A percentile compares a stretch with the other conserved stretches of the same genome.
These are phyloP conservation scores for Ceratobasidium sp. DNA, from an alignment of 1,284 basidiomycete genomes.

Conservation along the genomic window DNA sequence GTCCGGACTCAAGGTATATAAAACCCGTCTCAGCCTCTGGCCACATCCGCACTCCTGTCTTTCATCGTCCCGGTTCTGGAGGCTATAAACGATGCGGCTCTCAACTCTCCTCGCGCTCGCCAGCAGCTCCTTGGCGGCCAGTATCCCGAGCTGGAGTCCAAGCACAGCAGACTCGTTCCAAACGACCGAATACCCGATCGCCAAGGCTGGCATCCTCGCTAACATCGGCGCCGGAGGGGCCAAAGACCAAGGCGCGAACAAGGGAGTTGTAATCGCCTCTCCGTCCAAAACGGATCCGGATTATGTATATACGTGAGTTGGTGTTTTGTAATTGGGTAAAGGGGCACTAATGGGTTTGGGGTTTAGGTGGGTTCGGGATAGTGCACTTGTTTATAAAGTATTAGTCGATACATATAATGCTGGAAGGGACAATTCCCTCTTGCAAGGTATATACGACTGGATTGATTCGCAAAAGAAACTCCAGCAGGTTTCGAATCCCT, in stretches of 20 bases:
- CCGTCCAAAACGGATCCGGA: slow-evolving; percentile 40
- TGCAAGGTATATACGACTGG: slow-evolving; percentile 41
- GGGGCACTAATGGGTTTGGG: neutral
- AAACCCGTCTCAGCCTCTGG: neutral
- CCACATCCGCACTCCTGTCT: neutral
- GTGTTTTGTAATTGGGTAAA: neutral
- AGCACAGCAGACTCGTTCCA: slow-evolving; percentile 33
- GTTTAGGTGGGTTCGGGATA: slow-evolving; percentile 21
- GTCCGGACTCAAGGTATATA: neutral
- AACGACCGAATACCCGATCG: slow-evolving; percentile 30
- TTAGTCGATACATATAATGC: slow-evolving; percentile 42
- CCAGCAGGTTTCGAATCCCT: slow-evolving; percentile 58
- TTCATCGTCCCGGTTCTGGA: neutral
- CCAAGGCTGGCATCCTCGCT: slow-evolving; percentile 38
- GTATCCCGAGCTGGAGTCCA: slow-evolving; percentile 6
- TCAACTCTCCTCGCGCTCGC: slow-evolving; percentile 9
- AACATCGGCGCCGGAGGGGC: slow-evolving; percentile 34
- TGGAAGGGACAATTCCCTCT: slow-evolving; percentile 41
- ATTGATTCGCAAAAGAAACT: slow-evolving; percentile 39
- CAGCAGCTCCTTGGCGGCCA: neutral
- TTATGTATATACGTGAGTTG: slow-evolving; percentile 42
- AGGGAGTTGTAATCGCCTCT: slow-evolving; percentile 38
- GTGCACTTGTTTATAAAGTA: slow-evolving; percentile 42
- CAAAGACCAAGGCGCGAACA: slow-evolving; percentile 38
- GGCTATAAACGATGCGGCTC: slow-evolving; percentile 16